Evolutionary conservation across 2,329 filamentous ascomycete species (phyloP), one percentile per base, ranked within the genome.

Genomic region (Fusarium clavum): DNA sequence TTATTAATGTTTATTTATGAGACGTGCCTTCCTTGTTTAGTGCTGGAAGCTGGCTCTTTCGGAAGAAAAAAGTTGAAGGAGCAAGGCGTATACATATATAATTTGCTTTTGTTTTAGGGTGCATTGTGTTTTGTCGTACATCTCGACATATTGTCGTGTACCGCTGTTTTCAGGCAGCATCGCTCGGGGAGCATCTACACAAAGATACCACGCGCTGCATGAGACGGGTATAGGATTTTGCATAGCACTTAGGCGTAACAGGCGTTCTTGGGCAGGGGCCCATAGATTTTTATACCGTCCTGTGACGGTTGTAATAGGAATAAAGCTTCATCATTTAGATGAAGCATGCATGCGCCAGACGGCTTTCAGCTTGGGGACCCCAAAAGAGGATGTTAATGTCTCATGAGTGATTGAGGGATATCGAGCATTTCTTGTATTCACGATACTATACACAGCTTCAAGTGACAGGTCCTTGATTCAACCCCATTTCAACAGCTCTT

Each of bases 401-500:
- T 13, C 13, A 10, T 22, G 16, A 14, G 14, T 27, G 14, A 44
- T n/a, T 53, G 16, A n/a, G 13, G 24, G 24, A 20, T 49, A 29
- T 30, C 20, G 18, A 25, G 11, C 16, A 24, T 29, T 8, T n/a
- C 24, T n/a, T 16, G 24, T 24, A 30, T 24, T 41, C 27, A 16
- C 38, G 27, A 14, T 40, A 48, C 30, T 27, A 22, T 7, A 10
- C 18, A 18, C 16, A 22, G 8, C 8, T 25, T 57, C 9, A 58
- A 30, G 22, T 29, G 16, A 25, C 20, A 20, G 22, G 29, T 41
- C 18, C 61, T 45, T 53, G 54, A 25, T 44, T 41, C 40, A 80
- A 73, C 3, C 70, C 69, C 66, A 88, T 70, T 53, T 79, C 81
- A 16, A 79, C 77, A 60, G 84, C 83, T 61, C 81, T 84, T 6